phyloP scores from a whole-genome alignment of 1,284 basidiomycete species.

The Moesziomyces aphidis region DNA sequence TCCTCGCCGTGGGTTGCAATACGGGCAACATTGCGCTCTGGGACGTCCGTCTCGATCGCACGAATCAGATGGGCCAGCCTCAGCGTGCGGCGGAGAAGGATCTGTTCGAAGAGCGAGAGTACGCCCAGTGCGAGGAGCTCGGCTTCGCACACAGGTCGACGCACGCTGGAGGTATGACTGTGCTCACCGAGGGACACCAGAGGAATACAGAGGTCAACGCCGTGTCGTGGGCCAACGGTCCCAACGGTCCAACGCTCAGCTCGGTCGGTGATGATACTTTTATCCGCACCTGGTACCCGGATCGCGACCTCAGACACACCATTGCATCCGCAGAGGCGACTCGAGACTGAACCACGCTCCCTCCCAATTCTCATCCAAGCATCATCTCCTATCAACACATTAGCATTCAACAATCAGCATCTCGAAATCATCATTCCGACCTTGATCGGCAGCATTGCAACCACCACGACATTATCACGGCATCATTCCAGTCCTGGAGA shows the following conservation, averaged over 20 bases:
- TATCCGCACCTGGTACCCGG: constrained; percentile 68
- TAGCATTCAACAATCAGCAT: neutral
- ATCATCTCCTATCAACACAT: neutral
- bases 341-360: constrained; percentile 4
- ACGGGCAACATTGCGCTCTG: constrained; percentile 62
- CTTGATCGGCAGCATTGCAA: neutral
- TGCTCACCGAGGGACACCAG: constrained; percentile 24
- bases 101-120: constrained; percentile 22
- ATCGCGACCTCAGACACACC: constrained; percentile 64
- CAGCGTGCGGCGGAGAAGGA: constrained; percentile 7
- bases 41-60: constrained; percentile 34
- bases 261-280: constrained; percentile 60
- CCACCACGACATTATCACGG: neutral
- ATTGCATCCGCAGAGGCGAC: constrained; percentile 2
- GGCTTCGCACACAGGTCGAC: constrained; percentile 23
- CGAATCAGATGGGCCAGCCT: neutral
- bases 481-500: neutral
- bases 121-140: constrained; percentile 14
- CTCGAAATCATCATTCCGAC: neutral
- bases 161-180: constrained; percentile 21
- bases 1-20: constrained; percentile 63
- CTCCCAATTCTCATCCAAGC: neutral
- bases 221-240: constrained; percentile 58
- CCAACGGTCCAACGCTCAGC: constrained; percentile 57
- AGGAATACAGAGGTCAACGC: constrained; percentile 62